These are phyloP conservation scores for Miamiensis avidus DNA, from an alignment of 169 alveolate species.

Conservation along the genomic window DNA sequence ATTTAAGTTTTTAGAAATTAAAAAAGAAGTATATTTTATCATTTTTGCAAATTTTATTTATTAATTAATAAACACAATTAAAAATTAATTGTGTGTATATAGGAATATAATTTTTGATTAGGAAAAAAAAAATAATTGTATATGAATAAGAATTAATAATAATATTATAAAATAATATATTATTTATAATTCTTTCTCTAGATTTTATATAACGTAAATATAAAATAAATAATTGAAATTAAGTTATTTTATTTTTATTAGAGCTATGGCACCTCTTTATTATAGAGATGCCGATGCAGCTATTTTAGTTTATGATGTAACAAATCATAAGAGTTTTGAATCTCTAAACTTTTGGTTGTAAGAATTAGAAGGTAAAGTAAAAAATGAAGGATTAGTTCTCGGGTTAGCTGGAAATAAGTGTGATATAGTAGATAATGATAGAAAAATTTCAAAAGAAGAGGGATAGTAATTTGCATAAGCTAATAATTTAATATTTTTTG, in stretches of 20 bases:
- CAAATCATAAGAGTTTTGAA: conserved; percentile 56
- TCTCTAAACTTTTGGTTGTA: conserved; percentile 56
- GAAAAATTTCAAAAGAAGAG: conserved; percentile 37
- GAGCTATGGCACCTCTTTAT: conserved; percentile 87
- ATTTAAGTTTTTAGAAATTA: conserved; percentile 1
- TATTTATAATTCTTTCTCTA: no score
- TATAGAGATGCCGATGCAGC: conserved; percentile 92
- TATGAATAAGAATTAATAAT: no score
- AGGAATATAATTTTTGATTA: no score
- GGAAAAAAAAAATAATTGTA: no score
- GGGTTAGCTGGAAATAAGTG: conserved; percentile 68
- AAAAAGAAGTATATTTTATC: neutral
- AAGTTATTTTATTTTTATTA: conserved; percentile 18
- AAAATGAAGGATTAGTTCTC: conserved; percentile 47
- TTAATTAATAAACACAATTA: neutral
- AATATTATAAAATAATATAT: no score
- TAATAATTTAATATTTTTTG: conserved; percentile 43
- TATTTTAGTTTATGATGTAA: conserved; percentile 86
- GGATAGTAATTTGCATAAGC: conserved; percentile 55
- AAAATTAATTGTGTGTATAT: no score
- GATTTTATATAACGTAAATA: no score
- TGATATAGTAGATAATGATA: conserved; percentile 61
- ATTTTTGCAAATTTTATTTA: neutral
- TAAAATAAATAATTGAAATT: no score
- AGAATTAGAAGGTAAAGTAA: conserved; percentile 55